Conservation (phyloP, 345 rosid genomes). For the Eucalyptus shirleyi region DNA sequence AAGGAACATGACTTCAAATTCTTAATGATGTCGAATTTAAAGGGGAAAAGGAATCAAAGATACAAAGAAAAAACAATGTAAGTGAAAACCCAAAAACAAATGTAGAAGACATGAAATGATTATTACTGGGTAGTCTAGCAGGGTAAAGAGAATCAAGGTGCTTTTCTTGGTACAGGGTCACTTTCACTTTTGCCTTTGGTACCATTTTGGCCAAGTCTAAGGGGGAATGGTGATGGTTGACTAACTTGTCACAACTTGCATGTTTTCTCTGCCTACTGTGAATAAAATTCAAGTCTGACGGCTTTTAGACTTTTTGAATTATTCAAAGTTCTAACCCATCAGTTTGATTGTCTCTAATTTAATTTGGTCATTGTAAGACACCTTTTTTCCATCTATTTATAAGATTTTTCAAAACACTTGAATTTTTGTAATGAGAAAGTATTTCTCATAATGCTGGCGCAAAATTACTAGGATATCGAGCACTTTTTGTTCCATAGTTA, state of each 20-base stretch:
- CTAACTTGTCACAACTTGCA: background rate
- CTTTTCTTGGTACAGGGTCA: background rate
- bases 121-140: background rate
- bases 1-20: background rate
- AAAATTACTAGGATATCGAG: background rate
- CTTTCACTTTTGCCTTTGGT: background rate
- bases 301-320: too few species aligned
- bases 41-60: slow-evolving; percentile 3
- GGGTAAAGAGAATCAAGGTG: background rate
- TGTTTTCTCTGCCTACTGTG: background rate
- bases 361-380: fast-evolving
- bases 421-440: background rate
- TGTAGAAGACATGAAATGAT: background rate
- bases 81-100: background rate
- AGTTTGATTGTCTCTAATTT: background rate
- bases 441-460: background rate
- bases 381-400: background rate
- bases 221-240: background rate
- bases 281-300: too few species aligned
- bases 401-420: background rate
- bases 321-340: background rate
- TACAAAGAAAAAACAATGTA: background rate
- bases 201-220: background rate
- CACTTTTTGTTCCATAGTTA: background rate
- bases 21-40: background rate